Evolutionary conservation across 2,329 filamentous ascomycete species (phyloP).

Genomic region (Cercospora sp.): DNA sequence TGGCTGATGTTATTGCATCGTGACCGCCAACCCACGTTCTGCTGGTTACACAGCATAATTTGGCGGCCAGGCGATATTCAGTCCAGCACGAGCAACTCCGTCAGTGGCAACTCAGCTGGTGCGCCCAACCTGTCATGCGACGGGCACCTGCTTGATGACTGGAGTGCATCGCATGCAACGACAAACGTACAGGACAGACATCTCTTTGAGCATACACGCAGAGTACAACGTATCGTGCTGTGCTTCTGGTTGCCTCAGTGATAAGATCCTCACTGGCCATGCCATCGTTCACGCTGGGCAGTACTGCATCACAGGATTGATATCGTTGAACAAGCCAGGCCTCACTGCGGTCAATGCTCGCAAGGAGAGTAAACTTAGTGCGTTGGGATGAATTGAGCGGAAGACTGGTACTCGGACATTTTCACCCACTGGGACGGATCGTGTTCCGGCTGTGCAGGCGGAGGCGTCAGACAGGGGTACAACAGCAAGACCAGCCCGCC

Average conservation of each 20-base stretch:
- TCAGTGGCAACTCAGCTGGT: background rate
- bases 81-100: background rate
- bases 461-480: background rate
- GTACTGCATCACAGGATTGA: background rate
- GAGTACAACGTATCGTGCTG: background rate
- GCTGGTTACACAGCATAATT: background rate
- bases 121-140: background rate
- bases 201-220: background rate
- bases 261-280: background rate
- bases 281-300: background rate
- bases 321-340: background rate
- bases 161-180: no score
- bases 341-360: background rate
- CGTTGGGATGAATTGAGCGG: background rate
- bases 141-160: background rate
- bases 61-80: background rate
- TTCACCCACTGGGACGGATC: conserved; percentile 6
- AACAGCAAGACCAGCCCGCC: background rate
- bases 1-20: background rate
- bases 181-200: background rate
- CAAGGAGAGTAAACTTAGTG: background rate
- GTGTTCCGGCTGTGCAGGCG: background rate
- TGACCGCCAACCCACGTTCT: background rate
- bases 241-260: background rate
- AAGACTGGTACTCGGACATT: conserved; percentile 7